Evolutionary conservation across 768 basidiomycete genomes (phyloP).

Genomic region (Calocybe gangraenosa): DNA sequence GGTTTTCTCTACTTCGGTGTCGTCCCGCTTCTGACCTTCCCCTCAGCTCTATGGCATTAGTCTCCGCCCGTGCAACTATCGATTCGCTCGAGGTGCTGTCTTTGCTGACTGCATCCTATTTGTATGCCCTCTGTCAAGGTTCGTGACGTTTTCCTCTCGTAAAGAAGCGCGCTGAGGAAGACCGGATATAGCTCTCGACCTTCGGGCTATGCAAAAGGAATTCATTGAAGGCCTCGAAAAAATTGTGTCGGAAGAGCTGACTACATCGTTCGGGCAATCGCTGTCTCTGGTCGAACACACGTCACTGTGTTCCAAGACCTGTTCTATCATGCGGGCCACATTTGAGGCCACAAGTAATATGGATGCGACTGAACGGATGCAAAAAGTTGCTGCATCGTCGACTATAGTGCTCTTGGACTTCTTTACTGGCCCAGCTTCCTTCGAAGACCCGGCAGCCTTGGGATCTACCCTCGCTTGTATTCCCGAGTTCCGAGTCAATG

Average conservation of each 20-base stretch:
- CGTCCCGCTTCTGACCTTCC: conserved; percentile 3
- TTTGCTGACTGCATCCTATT: conserved; percentile 67
- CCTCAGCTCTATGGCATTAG: conserved; percentile 72
- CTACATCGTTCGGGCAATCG: conserved; percentile 35
- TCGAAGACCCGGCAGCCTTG: conserved; percentile 25
- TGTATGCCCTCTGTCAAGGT: conserved; percentile 71
- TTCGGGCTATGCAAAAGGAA: conserved; percentile 70
- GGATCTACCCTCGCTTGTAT: conserved; percentile 34
- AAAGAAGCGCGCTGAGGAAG: neutral
- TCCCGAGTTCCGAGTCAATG: conserved; percentile 48
- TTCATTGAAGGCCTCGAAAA: conserved; percentile 46
- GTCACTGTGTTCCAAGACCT: conserved; percentile 32
- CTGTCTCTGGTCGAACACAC: conserved; percentile 30
- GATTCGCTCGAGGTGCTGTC: conserved; percentile 76
- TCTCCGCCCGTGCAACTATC: conserved; percentile 78
- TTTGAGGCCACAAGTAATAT: conserved; percentile 68
- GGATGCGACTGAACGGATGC: conserved; percentile 70
- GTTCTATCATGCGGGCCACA: conserved; percentile 39
- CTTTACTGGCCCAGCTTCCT: conserved; percentile 36
- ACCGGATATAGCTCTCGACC: conserved; percentile 57
- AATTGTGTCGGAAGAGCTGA: conserved; percentile 50
- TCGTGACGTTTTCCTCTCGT: conserved; percentile 2
- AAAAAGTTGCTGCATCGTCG: conserved; percentile 59
- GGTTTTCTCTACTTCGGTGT: neutral
- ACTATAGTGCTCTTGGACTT: conserved; percentile 63